Conservation (phyloP, 257 asterid genomes). For the Solanum pimpinellifolium region DNA sequence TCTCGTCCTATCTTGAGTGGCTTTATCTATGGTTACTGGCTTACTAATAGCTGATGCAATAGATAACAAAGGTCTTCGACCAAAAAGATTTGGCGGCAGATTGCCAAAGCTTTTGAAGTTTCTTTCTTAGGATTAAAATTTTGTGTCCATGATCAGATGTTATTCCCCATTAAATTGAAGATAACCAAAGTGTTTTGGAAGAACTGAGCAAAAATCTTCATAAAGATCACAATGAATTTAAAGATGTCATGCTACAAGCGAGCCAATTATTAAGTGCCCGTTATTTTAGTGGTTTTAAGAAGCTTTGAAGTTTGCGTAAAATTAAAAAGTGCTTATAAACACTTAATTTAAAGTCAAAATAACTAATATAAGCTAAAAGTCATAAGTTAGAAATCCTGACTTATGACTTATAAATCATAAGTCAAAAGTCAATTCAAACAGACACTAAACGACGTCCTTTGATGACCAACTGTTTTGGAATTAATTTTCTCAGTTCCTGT, state of each 20-base stretch:
- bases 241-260: not conserved
- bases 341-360: too few species aligned
- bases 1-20: not conserved
- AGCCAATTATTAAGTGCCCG: not conserved
- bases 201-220: not conserved
- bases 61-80: not conserved
- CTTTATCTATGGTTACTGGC: not conserved
- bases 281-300: too few species aligned
- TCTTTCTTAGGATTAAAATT: not conserved
- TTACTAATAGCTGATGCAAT: not conserved
- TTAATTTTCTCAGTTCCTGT: not conserved
- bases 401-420: too few species aligned
- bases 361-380: too few species aligned
- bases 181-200: not conserved
- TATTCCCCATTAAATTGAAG: not conserved
- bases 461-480: not conserved
- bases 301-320: too few species aligned
- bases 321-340: too few species aligned
- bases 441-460: not conserved
- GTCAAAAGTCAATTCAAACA: too few species aligned
- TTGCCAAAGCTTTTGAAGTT: not conserved
- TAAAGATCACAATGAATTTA: not conserved
- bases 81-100: not conserved
- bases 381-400: too few species aligned
- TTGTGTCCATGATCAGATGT: not conserved